These are phyloP conservation scores for Plasmodium gonderi DNA, from an alignment of 169 alveolate genomes.

Conservation along the genomic window DNA sequence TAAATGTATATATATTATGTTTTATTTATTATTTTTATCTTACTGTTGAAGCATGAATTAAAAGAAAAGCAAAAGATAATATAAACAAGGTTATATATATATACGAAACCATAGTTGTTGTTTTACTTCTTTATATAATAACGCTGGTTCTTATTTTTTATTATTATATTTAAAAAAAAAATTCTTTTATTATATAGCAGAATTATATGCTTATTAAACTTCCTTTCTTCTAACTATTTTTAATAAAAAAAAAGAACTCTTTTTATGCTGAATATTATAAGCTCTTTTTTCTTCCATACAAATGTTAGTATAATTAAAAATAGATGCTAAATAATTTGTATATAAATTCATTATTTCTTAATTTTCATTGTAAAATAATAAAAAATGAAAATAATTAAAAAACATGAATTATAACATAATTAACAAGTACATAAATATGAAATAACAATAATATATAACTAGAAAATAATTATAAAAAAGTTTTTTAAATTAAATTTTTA, in stretches of 20 bases:
- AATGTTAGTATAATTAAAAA: background rate
- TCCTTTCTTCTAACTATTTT: background rate
- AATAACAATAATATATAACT: background rate
- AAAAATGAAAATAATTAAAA: background rate
- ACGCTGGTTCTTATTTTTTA: background rate
- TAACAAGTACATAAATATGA: background rate
- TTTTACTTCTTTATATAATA: background rate
- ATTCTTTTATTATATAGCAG: background rate
- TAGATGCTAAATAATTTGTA: background rate
- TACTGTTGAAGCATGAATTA: slow-evolving; percentile 2
- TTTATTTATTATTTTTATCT: background rate
- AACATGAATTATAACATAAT: background rate
- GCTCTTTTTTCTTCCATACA: background rate
- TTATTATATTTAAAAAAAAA: background rate
- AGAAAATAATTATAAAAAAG: background rate
- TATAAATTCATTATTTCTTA: background rate
- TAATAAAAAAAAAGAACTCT: background rate
- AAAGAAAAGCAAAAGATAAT: background rate
- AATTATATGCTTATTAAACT: background rate
- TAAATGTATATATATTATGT: background rate
- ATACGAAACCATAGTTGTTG: background rate
- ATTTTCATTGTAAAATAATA: background rate
- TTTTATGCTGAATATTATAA: background rate
- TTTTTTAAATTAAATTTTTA: background rate
- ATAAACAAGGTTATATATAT: background rate